Evolutionary conservation across 2,329 filamentous ascomycete species (phyloP), one percentile per base, ranked within the genome.

Genomic region (Hypoxylon sp.): DNA sequence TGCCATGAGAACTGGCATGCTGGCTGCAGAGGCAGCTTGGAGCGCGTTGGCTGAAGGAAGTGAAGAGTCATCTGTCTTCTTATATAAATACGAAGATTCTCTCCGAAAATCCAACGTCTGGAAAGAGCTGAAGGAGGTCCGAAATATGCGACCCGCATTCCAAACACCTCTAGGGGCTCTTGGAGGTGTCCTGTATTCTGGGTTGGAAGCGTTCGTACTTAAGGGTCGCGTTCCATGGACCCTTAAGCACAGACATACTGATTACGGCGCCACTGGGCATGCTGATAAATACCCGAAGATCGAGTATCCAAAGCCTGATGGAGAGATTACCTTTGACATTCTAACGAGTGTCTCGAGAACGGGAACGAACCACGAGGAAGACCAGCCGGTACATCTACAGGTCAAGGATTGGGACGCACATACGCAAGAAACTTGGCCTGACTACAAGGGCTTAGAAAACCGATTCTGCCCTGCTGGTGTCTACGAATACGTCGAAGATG

Each of bases 301-400:
- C 76, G 94, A 97, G 78, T 99, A 99, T 78, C 92, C 93, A 61
- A 99, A 98, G 84, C 96, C 96, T 1, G 96, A 99, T 79, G 94
- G 94, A 73, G 92, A 97, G 83, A 91, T 99, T 79, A 93, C 90
- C 72, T 99, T 99, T 78, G 96, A 99, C 79, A 97, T 99, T 73
- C 82, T 99, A 78, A 99, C 96, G 1, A 97, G 92, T 76, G 96
- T 99, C 13, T 97, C 92, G 73, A 90, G 96, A 64, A 98, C 96
- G 4, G 96, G 96, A 42, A 99, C 96, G 33, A 98, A 98, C 82
- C 96, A 99, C 82, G 96, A 98, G 81, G 96, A 99, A 82, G 96
- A 99, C 80, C 95, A 99, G 82, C 96, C 96, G 0, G 94, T 97
- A 56, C 96, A 99, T 81, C 84, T 99, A 75, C 94, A 97, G 81